A percentile compares a stretch with the other conserved stretches of the same genome.
Conservation (phyloP, 768 basidiomycete species). For the Hygrophoropsis aurantiaca region DNA sequence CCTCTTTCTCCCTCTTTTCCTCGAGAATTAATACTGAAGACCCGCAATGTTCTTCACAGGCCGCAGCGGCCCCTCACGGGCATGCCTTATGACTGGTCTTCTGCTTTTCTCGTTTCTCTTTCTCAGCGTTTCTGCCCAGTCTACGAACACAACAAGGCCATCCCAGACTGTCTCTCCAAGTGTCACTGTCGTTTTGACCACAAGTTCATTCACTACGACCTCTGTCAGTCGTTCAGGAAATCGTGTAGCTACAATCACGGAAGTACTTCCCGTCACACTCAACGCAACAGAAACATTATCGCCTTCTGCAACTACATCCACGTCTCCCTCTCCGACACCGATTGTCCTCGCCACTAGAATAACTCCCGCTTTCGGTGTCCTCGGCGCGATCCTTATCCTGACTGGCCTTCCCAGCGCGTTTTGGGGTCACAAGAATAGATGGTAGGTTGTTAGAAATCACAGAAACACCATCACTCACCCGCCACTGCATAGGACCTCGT, state of each 20-base stretch:
- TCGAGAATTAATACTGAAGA: too few relatives aligned
- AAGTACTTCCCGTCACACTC: constrained; percentile 57
- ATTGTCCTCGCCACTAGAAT: constrained; percentile 59
- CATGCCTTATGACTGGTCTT: constrained; percentile 13
- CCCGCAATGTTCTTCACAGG: constrained; percentile 11
- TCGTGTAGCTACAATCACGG: constrained; percentile 49
- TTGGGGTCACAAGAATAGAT: constrained; percentile 94
- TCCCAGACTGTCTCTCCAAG: constrained; percentile 25
- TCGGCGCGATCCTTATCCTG: constrained; percentile 85
- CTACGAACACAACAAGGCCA: constrained; percentile 25
- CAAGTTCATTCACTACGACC: constrained; percentile 50
- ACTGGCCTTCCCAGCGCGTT: constrained; percentile 89
- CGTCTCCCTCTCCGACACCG: constrained; percentile 33
- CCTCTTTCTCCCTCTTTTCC: not conserved
- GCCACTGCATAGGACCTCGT: constrained; percentile 68
- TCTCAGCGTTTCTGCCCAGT: constrained; percentile 38
- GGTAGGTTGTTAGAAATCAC: constrained; percentile 47
- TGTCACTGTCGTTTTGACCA: constrained; percentile 56
- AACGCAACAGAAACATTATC: constrained; percentile 60
- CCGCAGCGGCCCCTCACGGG: constrained; percentile 1
- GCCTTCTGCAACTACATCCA: constrained; percentile 46
- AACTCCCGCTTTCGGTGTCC: constrained; percentile 86
- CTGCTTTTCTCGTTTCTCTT: constrained; percentile 30
- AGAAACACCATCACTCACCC: constrained; percentile 9
- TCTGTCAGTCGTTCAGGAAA: constrained; percentile 47